Evolutionary conservation across 306 rosid species (phyloP).

Genomic region (Elaeagnus macrophylla): DNA sequence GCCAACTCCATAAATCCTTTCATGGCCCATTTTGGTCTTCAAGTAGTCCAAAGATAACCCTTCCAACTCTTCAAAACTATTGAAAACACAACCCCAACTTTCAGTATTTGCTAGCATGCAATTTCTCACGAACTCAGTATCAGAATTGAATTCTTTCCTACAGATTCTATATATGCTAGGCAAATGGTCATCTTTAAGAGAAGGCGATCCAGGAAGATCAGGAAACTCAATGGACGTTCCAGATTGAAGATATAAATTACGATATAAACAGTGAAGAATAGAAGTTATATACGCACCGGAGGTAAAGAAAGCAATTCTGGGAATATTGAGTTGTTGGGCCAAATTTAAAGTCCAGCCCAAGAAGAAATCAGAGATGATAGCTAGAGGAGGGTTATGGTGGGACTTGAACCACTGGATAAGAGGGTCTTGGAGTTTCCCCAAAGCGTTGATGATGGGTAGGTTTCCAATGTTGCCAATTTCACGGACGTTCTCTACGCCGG

Average conservation of each 20-base stretch:
- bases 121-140: conserved; percentile 27
- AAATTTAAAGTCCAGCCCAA: conserved; percentile 31
- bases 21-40: conserved; percentile 1
- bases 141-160: conserved; percentile 35
- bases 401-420: conserved; percentile 31
- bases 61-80: conserved; percentile 30
- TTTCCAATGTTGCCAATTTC: conserved; percentile 41
- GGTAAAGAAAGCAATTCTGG: conserved; percentile 25
- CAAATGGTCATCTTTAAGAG: conserved; percentile 33
- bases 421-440: conserved; percentile 17
- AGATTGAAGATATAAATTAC: background rate
- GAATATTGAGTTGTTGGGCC: conserved; percentile 20
- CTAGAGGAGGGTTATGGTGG: conserved; percentile 35
- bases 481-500: conserved; percentile 35
- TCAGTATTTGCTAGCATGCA: conserved; percentile 13
- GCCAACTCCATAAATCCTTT: conserved; percentile 27
- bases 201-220: conserved; percentile 27
- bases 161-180: conserved; percentile 22
- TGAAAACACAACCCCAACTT: conserved; percentile 37
- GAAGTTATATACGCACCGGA: conserved; percentile 4
- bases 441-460: conserved; percentile 22
- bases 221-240: conserved; percentile 1
- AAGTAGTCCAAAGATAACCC: conserved; percentile 20
- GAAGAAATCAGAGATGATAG: conserved; percentile 40
- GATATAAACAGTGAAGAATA: conserved; percentile 18